Base-by-base conservation (phyloP, 106 monocot genomes). In the Allium sativum region DNA sequence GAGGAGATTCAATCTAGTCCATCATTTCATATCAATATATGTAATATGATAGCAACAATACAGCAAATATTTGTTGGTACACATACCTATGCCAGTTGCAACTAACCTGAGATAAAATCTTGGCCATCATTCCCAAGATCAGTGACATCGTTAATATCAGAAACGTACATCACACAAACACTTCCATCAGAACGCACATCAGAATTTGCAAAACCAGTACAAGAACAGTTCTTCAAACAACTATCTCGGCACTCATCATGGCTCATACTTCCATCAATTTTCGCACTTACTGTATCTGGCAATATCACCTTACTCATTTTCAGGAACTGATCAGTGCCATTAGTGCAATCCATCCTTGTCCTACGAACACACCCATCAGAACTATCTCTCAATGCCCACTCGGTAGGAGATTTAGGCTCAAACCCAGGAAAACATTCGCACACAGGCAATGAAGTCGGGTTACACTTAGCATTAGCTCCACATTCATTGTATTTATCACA, bases 361-460 rank as follows among this genome's bases (percentile, higher is more conserved):
- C 48, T 62, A 11, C 62, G 45, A 19, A 48, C 4, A 18, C 62
- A 62, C 42, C 44, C 55, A 8, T 17, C 42, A 14, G 67, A 67
- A 12, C 8, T 1, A 15, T 55, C 9, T 44, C 45, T 21, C 16
- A 65, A 53, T 31, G 12, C 65, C 65, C 65, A 65, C 7, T 65
- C 18, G 0, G 10, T 41, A 9, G 54, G 18, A 2, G n/a, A 20
- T 43, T 17, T 61, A 18, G 83, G 83, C 59, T 45, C 21, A 40
- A 83, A 83, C 9, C 83, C 83, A 4, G 42, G 55, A 45, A 72
- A 40, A 44, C 83, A 83, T 45, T 47, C 55, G 55, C 78, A 83
- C 0, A 75, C 57, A 15, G 67, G 64, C 0, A 52, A 48, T 3
- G 19, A 40, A 19, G 68, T 44, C 0, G 68, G 16, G 0, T 62